phyloP scores from a whole-genome alignment of 768 basidiomycete species.

The Hypholoma fasciculare region DNA sequence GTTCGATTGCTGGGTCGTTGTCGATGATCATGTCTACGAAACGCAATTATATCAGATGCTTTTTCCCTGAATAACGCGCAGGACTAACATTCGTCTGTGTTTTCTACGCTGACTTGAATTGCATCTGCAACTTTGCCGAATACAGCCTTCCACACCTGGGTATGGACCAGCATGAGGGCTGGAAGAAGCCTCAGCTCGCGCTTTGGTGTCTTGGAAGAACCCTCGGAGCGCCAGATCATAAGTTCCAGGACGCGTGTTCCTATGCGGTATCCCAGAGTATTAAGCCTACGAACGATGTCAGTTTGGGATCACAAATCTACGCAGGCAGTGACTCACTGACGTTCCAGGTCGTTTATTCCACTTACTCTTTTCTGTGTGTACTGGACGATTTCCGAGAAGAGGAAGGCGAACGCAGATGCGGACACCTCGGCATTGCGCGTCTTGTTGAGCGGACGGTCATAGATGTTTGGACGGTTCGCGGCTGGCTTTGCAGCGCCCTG shows the following conservation, averaged over 20 bases:
- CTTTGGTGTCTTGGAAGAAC: conserved; percentile 84
- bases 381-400: conserved; percentile 92
- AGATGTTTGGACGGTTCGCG: conserved; percentile 68
- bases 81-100: conserved; percentile 82
- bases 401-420: conserved; percentile 79
- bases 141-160: conserved; percentile 92
- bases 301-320: neutral
- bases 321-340: conserved; percentile 56
- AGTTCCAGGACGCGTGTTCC: conserved; percentile 87
- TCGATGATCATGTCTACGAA: conserved; percentile 93
- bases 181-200: conserved; percentile 90
- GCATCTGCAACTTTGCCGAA: conserved; percentile 95
- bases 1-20: conserved; percentile 91
- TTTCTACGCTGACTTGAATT: conserved; percentile 94
- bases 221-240: conserved; percentile 78
- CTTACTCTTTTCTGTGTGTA: conserved; percentile 95
- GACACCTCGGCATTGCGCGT: conserved; percentile 83
- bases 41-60: conserved; percentile 2
- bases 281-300: conserved; percentile 56
- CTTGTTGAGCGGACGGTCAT: conserved; percentile 90
- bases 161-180: conserved; percentile 91
- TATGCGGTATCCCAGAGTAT: conserved; percentile 90
- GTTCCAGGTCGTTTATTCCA: conserved; percentile 94
- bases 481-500: conserved; percentile 35
- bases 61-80: neutral